Evolutionary conservation across 176 grass and related monocot species (phyloP), one percentile per base, ranked within the genome.

Genomic region (Puya raimondii): DNA sequence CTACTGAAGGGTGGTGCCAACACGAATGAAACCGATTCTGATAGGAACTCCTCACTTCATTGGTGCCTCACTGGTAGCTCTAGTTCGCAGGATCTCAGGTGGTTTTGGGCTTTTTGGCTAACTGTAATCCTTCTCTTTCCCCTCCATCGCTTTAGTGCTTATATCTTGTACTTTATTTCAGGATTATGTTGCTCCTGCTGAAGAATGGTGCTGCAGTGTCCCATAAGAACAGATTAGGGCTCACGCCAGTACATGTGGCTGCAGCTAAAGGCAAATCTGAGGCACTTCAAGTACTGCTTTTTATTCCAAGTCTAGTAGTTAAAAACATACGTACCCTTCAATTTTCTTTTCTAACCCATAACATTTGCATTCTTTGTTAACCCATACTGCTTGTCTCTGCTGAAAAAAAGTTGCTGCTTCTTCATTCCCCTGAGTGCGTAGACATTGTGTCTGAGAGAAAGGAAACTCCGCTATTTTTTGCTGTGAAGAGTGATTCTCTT

Each of bases 391-490:
- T 68, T 80, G 72, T 70, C 12, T 83, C 80, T 76, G 17, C 10
- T 87, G 58, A 64, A 47, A 9, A 42, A 64, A 75, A 88, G 86
- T 51, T 79, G 78, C 82, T 88, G 42, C 78, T 85, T 16, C 74
- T 75, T 72, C 74, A 88, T 71, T 78, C 67, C 0, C 81, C 80
- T 71, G 81, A 88, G 63, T 88, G 74, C 58, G 81, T 88, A 67
- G 82, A 88, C 65, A 84, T 72, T 67, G 78, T 78, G 80, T 81
- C 86, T 51, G 78, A 88, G 78, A 88, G 78, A 53, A 85, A 88
- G 75, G 86, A 88, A 78, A 88, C 86, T 3, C 86, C 81, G 71
- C 50, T 88, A 51, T 85, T 88, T 71, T 78, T 84, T 57, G 86
- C 82, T 68, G 78, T 85, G 49, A 88, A 81, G 64, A 85, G 76